Evolutionary conservation across 169 alveolate species (phyloP).

Genomic region (Eimeria necatrix): DNA sequence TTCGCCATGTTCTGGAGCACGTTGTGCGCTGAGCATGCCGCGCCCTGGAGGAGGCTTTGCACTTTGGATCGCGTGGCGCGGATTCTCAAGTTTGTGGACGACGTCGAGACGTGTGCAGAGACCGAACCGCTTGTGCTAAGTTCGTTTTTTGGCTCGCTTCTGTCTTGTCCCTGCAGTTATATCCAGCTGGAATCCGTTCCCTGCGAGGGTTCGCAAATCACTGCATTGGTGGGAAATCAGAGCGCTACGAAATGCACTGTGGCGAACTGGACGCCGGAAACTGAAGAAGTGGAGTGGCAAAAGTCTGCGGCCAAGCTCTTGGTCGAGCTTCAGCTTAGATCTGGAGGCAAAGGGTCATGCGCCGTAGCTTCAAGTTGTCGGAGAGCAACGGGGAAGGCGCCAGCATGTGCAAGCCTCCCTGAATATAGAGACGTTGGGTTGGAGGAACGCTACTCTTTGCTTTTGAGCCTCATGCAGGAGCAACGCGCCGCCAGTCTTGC

Average conservation of each 20-base stretch:
- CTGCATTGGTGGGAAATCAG: background rate
- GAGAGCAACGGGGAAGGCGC: background rate
- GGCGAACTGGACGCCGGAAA: conserved; percentile 35
- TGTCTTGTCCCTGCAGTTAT: conserved; percentile 66
- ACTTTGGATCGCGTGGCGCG: conserved; percentile 57
- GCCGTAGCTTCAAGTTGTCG: background rate
- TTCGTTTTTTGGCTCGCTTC: conserved; percentile 55
- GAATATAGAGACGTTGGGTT: background rate
- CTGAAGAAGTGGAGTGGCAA: conserved; percentile 47
- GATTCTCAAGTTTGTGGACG: background rate
- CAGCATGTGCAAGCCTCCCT: background rate
- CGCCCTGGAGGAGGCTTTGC: conserved; percentile 59
- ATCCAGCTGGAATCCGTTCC: background rate
- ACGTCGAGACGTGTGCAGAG: background rate
- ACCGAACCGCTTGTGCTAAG: conserved; percentile 64
- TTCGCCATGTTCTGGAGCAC: background rate
- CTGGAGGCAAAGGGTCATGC: background rate
- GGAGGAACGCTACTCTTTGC: conserved; percentile 31
- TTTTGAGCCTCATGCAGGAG: conserved; percentile 13
- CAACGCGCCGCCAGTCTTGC: conserved; percentile 48
- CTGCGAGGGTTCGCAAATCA: background rate
- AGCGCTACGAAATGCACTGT: conserved; percentile 10
- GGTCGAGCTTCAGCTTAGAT: conserved; percentile 16
- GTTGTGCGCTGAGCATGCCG: conserved; percentile 66
- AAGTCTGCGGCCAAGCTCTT: conserved; percentile 11